Percentiles rank a stretch among this genome's conserved stretches.
Conservation (phyloP, 805 yeast genomes). For the Starmerella scarabaei region DNA sequence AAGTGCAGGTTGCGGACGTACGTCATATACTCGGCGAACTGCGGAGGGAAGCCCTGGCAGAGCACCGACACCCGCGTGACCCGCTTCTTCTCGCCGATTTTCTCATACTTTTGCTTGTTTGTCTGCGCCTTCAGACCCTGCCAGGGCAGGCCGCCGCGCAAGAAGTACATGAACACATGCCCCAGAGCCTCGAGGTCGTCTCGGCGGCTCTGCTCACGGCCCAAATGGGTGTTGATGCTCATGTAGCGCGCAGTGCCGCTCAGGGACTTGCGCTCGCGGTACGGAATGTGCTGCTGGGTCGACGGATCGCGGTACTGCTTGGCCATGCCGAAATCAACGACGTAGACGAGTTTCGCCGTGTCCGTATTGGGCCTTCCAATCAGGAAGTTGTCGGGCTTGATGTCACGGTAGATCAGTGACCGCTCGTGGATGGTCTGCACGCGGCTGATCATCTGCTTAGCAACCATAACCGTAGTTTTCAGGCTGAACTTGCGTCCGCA, state of each 20-base stretch:
- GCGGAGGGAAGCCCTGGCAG: conserved; percentile 80
- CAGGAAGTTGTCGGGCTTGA: conserved; percentile 70
- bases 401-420: conserved; percentile 75
- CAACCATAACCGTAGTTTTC: conserved; percentile 83
- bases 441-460: conserved; percentile 88
- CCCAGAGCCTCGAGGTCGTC: conserved; percentile 94
- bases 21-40: conserved; percentile 82
- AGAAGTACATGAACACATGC: conserved; percentile 83
- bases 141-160: conserved; percentile 96
- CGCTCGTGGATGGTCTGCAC: conserved; percentile 92
- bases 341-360: conserved; percentile 86
- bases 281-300: conserved; percentile 88
- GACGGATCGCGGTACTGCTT: conserved; percentile 90
- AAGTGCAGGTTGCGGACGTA: conserved; percentile 79
- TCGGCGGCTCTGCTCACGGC: conserved; percentile 91
- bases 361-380: conserved; percentile 59
- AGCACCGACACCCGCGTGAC: conserved; percentile 83
- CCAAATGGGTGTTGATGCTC: conserved; percentile 86
- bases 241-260: conserved; percentile 98
- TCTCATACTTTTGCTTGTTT: conserved; percentile 75
- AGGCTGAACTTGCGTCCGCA: conserved; percentile 87
- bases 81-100: conserved; percentile 68
- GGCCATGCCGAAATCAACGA: conserved; percentile 87
- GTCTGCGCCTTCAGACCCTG: conserved; percentile 96
- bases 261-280: conserved; percentile 87